Base-by-base conservation (phyloP, 1,284 basidiomycete species). In the Leucoagaricus sp. region DNA sequence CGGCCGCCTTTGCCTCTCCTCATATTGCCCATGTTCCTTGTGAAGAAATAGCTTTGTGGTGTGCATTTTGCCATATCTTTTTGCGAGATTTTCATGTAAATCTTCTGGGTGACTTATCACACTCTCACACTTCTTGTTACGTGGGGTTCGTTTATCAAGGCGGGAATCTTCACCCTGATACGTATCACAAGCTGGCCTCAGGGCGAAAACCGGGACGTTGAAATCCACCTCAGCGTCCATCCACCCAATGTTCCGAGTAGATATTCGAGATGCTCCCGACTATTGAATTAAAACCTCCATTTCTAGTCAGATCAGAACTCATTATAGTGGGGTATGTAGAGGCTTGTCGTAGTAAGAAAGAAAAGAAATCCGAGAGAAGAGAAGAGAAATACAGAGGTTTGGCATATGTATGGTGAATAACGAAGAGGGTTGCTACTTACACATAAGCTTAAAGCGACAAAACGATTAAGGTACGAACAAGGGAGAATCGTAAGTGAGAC, bases 261-360 rank as follows among this genome's bases (percentile, higher is more conserved):
- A 41, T 15, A 23, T 21, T 38, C 12, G 34, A 42, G 5, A 42
- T 23, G 12, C 25, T 28, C 19, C n/a, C n/a, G 13, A 21, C 6
- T 38, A 42, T 28, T 29, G 26, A 23, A 45, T 34, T 31, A 31
- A 28, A 44, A 15, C n/a, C 23, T 31, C 51, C 49, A 42, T 40
- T 51, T 47, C 28, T 21, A 29, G 29, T 33, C 34, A 17, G 19
- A 17, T 42, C n/a, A 25, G 19, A 41, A 25, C 21, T 40, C 54
- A 50, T 51, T 57, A 46, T 31, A 50, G 15, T 12, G 23, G 48
- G 41, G 49, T 56, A 46, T 49, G 40, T 34, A 48, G 33, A 40
- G 23, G 29, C 4, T 28, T 19, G 21, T 38, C 36, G 21, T 29
- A 29, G n/a, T 17, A 40, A 29, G 45, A 10, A 13, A 48, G 36